phyloP scores from a whole-genome alignment of 257 asterid genomes.

The Scutellaria baicalensis region DNA sequence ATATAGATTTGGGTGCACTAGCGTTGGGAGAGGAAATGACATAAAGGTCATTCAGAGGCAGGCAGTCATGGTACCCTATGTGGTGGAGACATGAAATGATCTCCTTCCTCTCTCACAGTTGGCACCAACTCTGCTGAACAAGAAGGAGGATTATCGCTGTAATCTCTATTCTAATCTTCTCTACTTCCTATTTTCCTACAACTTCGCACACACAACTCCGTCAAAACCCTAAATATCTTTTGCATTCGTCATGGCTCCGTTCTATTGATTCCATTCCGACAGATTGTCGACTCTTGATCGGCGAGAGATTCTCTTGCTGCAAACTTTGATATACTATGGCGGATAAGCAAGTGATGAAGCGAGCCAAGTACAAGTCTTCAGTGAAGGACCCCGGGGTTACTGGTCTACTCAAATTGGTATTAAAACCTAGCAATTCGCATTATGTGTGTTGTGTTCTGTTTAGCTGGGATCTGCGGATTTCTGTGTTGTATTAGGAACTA shows the following conservation, averaged over 20 bases:
- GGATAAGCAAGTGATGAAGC: conserved; percentile 65
- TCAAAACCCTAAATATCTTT: conserved; percentile 23
- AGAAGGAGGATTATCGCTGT: neutral
- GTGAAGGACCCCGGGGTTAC: conserved; percentile 69
- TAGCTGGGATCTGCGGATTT: conserved; percentile 6
- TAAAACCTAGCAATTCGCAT: conserved; percentile 1
- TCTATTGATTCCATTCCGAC: neutral
- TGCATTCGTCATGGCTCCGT: neutral
- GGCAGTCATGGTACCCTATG: no score
- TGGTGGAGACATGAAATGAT: no score
- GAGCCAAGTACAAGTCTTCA: conserved; percentile 65
- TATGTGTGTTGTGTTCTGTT: neutral
- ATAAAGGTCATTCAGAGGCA: no score
- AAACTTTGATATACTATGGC: conserved; percentile 33
- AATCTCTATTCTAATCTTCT: no score
- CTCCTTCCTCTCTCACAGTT: no score
- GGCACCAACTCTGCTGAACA: neutral
- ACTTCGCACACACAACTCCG: neutral
- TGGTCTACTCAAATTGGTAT: conserved; percentile 78
- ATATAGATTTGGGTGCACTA: no score
- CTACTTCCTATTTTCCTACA: neutral
- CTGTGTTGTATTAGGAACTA: neutral
- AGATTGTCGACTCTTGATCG: neutral
- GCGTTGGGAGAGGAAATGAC: no score
- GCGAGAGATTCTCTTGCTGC: neutral